phyloP scores from a whole-genome alignment of 2,329 filamentous ascomycete genomes.

The Didymella glomerata region DNA sequence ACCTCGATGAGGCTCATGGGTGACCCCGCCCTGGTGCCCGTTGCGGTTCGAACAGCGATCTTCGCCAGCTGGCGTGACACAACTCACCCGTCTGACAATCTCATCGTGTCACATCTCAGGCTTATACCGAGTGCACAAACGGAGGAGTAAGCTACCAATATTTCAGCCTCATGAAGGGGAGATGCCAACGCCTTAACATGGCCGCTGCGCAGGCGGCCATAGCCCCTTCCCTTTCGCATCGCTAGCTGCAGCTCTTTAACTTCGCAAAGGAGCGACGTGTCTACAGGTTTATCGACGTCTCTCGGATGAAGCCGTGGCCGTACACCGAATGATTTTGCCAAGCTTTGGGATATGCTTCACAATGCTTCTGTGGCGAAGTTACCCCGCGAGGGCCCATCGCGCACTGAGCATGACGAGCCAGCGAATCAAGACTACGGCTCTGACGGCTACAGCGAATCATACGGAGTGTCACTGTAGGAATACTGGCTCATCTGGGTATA shows the following conservation, averaged over 20 bases:
- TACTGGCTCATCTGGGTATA: conserved; percentile 9
- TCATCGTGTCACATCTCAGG: conserved; percentile 6
- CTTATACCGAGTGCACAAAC: neutral
- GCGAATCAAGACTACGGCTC: conserved; percentile 16
- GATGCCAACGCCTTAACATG: neutral
- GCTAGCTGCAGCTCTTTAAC: neutral
- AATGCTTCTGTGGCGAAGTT: conserved; percentile 21
- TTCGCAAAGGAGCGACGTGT: neutral
- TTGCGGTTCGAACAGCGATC: conserved; percentile 1
- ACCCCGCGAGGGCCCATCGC: conserved; percentile 10
- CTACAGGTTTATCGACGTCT: neutral
- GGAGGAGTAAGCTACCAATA: neutral
- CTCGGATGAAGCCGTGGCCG: conserved; percentile 1
- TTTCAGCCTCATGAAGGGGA: neutral
- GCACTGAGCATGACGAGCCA: conserved; percentile 14
- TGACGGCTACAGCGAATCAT: conserved; percentile 25
- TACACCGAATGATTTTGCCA: conserved; percentile 6
- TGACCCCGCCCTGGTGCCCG: conserved; percentile 1
- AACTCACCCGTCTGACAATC: conserved; percentile 36
- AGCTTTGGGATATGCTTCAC: conserved; percentile 15
- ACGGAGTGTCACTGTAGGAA: neutral
- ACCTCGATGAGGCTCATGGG: neutral
- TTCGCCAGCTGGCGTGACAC: too few relatives aligned
- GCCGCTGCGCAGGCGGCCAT: neutral
- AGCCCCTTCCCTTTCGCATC: neutral